phyloP scores from a whole-genome alignment of 192 early-diverging fungal species.

The Podila verticillata region DNA sequence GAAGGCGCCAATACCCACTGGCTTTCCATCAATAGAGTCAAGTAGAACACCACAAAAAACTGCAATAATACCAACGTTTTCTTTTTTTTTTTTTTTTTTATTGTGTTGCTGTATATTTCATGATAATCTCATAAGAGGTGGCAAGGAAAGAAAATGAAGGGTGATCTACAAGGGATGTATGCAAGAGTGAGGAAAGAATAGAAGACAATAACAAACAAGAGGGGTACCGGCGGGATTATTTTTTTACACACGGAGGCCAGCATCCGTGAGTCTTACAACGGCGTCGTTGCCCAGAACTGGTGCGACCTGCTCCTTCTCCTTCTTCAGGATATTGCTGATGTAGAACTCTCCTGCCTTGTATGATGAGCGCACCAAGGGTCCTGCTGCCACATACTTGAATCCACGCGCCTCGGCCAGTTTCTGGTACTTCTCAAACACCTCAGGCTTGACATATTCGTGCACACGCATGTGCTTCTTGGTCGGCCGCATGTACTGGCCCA shows the following conservation, averaged over 20 bases:
- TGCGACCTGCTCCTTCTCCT: constrained; percentile 44
- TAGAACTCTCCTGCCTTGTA: constrained; percentile 99
- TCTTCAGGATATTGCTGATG: constrained; percentile 86
- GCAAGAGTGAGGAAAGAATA: not conserved
- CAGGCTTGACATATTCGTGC: constrained; percentile 91
- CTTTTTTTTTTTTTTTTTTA: no score
- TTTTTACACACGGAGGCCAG: constrained; percentile 31
- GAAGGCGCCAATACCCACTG: no score
- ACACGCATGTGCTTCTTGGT: constrained; percentile 99
- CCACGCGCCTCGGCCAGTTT: constrained; percentile 82
- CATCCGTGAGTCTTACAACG: constrained; percentile 44
- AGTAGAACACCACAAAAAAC: not conserved
- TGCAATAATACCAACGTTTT: constrained; percentile 1
- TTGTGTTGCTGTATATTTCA: no score
- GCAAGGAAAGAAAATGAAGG: not conserved
- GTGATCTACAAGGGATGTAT: constrained; percentile 4
- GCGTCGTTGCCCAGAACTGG: constrained; percentile 43
- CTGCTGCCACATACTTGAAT: constrained; percentile 95
- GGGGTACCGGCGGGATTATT: not conserved
- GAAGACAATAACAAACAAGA: not conserved
- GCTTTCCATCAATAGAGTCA: not conserved
- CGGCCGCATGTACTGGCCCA: constrained; percentile 99
- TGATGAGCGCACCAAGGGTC: constrained; percentile 92
- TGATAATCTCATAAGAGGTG: not conserved
- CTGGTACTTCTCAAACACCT: constrained; percentile 92